phyloP scores from a whole-genome alignment of 1,284 basidiomycete species.

The Pascua guehoae region DNA sequence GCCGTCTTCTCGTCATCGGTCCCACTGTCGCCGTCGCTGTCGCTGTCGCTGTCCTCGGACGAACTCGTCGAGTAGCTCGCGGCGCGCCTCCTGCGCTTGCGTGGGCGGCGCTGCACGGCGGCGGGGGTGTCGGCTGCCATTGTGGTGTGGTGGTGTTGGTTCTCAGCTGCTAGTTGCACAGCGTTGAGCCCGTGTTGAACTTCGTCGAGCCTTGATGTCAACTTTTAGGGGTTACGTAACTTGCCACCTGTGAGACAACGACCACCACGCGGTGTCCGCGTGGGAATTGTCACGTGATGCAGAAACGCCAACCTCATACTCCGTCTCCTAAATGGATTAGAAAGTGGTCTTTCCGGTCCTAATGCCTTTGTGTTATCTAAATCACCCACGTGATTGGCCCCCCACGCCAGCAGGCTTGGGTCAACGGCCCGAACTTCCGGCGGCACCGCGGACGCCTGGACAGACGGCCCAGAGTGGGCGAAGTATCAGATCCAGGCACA shows the following conservation, averaged over 20 bases:
- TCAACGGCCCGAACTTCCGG: no score
- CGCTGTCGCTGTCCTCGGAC: slow-evolving; percentile 15
- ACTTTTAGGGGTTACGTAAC: slow-evolving; percentile 15
- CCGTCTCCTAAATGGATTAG: background rate
- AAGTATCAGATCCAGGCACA: background rate
- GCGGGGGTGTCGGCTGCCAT: slow-evolving; percentile 15
- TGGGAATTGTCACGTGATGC: background rate
- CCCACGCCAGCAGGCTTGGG: no score
- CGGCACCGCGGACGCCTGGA: background rate
- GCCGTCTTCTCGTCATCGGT: slow-evolving; percentile 1
- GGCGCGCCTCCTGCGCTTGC: slow-evolving; percentile 39
- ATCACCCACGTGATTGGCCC: no score
- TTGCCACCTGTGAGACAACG: background rate
- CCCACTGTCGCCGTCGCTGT: slow-evolving; percentile 13
- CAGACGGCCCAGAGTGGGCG: no score
- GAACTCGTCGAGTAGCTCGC: slow-evolving; percentile 33
- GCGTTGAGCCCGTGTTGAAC: no score
- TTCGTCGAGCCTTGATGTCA: slow-evolving; percentile 2
- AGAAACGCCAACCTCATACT: no score
- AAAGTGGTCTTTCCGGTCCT: background rate
- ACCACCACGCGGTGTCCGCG: no score
- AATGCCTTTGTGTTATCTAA: background rate
- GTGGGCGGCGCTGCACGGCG: slow-evolving; percentile 13
- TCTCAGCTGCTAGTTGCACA: background rate
- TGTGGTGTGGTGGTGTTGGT: slow-evolving; percentile 6